These are phyloP conservation scores for Saturnispora gosingensis DNA, from an alignment of 805 yeast species.

Conservation along the genomic window DNA sequence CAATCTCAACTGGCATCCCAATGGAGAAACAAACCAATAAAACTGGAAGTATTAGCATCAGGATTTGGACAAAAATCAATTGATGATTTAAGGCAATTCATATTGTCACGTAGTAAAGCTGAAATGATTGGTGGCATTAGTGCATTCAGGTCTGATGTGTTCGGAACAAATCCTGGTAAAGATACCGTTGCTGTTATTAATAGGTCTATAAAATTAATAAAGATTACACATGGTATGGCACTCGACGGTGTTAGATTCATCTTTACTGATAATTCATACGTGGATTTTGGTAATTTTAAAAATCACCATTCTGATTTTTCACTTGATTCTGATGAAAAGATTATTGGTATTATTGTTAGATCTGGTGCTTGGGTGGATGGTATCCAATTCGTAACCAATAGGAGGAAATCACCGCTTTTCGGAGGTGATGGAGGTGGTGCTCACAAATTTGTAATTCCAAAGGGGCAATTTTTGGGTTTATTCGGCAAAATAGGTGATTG, in stretches of 20 bases:
- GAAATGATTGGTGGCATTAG: constrained; percentile 13
- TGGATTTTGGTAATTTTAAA: constrained; percentile 45
- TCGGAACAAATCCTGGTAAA: constrained; percentile 19
- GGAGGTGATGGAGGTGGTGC: constrained; percentile 66
- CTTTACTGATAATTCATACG: constrained; percentile 20
- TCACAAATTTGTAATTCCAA: constrained; percentile 54
- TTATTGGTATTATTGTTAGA: constrained; percentile 54
- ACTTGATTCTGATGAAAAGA: constrained; percentile 47
- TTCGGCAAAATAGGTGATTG: constrained; percentile 62
- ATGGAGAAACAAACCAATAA: constrained; percentile 31
- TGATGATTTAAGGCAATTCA: constrained; percentile 35
- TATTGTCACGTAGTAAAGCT: constrained; percentile 17
- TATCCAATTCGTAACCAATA: constrained; percentile 60
- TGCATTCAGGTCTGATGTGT: constrained; percentile 17
- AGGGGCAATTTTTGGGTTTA: constrained; percentile 57
- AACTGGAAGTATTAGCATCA: constrained; percentile 45
- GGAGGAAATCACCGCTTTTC: constrained; percentile 43
- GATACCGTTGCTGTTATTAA: constrained; percentile 10
- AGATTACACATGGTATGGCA: constrained; percentile 67
- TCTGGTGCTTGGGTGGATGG: constrained; percentile 90
- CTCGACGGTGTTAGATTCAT: constrained; percentile 70
- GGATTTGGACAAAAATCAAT: constrained; percentile 53
- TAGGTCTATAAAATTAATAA: constrained; percentile 35
- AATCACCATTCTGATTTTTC: constrained; percentile 44
- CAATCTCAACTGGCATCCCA: constrained; percentile 28